These are phyloP conservation scores for Exophiala phaeomuriformis DNA, from an alignment of 2,329 filamentous ascomycete genomes.

Conservation along the genomic window DNA sequence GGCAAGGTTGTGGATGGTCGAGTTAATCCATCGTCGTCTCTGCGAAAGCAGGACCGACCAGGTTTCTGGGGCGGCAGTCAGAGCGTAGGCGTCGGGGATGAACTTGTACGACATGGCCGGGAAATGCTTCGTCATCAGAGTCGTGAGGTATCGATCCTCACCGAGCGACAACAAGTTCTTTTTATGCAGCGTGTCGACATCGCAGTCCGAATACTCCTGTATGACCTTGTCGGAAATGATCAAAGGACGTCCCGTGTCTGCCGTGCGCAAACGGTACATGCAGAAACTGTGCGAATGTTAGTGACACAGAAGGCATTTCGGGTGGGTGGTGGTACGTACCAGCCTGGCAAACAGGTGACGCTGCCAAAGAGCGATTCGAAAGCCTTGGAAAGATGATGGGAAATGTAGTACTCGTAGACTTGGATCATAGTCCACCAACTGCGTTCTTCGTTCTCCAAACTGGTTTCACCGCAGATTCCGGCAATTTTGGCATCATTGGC, in stretches of 20 bases:
- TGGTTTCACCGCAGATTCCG: constrained; percentile 95
- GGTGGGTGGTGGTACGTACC: constrained; percentile 54
- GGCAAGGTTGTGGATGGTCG: constrained; percentile 90
- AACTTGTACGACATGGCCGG: constrained; percentile 95
- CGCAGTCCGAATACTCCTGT: constrained; percentile 76
- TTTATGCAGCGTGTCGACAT: constrained; percentile 89
- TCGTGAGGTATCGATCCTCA: constrained; percentile 95
- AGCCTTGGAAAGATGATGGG: constrained; percentile 90
- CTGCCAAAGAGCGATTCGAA: constrained; percentile 97
- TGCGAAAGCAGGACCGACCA: constrained; percentile 96
- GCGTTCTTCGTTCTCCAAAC: constrained; percentile 86
- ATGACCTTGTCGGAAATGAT: constrained; percentile 89
- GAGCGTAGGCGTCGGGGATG: constrained; percentile 82
- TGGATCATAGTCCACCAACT: constrained; percentile 99
- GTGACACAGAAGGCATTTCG: constrained; percentile 18
- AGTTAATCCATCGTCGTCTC: constrained; percentile 98
- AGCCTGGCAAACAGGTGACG: constrained; percentile 97
- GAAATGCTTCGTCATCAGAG: constrained; percentile 97
- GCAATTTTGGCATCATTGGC: constrained; percentile 92
- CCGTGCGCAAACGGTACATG: constrained; percentile 94
- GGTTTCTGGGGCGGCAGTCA: constrained; percentile 86
- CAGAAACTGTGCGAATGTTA: constrained; percentile 65
- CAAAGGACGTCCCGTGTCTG: constrained; percentile 86
- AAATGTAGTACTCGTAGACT: constrained; percentile 99
- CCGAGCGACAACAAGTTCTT: constrained; percentile 89